A percentile compares a stretch with the other conserved stretches of the same genome.
phyloP scores from a whole-genome alignment of 768 basidiomycete genomes.

The Suillus luteus region DNA sequence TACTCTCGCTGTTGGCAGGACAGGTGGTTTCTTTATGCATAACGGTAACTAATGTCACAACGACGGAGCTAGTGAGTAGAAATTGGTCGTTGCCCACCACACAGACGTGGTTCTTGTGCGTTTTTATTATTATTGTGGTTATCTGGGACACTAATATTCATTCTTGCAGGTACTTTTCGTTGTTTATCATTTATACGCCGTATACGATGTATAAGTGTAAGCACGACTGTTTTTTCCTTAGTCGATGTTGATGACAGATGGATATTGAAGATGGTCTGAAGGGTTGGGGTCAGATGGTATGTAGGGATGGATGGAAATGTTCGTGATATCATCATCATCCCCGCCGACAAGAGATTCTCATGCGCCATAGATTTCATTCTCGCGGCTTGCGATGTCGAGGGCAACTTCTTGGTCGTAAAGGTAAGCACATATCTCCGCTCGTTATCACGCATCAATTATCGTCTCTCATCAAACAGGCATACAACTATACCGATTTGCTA shows the following conservation, averaged over 20 bases:
- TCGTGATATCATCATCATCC: constrained; percentile 24
- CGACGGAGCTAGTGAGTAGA: constrained; percentile 69
- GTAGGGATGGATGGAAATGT: constrained; percentile 89
- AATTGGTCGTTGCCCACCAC: constrained; percentile 79
- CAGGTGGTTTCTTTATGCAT: constrained; percentile 87
- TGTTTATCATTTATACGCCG: constrained; percentile 78
- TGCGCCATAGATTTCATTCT: constrained; percentile 64
- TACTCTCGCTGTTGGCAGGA: constrained; percentile 69
- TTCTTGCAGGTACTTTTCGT: constrained; percentile 66
- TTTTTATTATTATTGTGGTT: constrained; percentile 17
- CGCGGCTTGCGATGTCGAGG: constrained; percentile 83
- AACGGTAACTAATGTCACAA: constrained; percentile 86
- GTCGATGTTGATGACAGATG: constrained; percentile 4
- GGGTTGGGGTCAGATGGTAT: constrained; percentile 77
- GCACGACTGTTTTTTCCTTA: constrained; percentile 24
- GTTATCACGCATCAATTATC: not conserved
- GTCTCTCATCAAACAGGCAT: constrained; percentile 49
- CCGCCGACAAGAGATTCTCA: constrained; percentile 12
- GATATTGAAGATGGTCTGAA: constrained; percentile 80
- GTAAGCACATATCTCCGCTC: constrained; percentile 31
- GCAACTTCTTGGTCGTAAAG: constrained; percentile 84
- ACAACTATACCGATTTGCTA: constrained; percentile 82
- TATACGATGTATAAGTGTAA: constrained; percentile 88
- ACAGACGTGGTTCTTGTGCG: constrained; percentile 82
- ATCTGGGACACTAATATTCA: not conserved